Evolutionary conservation across 805 yeast species (phyloP).

Genomic region (Kuraishia capsulata): DNA sequence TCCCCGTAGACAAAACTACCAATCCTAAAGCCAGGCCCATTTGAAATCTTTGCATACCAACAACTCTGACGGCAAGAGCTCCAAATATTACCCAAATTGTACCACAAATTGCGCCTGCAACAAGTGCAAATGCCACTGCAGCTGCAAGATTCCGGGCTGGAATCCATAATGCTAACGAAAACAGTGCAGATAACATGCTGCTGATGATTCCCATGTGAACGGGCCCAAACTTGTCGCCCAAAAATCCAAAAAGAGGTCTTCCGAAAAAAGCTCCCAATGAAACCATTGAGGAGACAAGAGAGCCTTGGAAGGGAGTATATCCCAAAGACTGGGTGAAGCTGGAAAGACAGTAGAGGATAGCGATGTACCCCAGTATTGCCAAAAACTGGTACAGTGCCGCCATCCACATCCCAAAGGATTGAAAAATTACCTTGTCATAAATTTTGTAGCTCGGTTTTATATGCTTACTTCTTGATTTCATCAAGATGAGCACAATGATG

Average conservation of each 20-base stretch:
- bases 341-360: slow-evolving; percentile 47
- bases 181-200: slow-evolving; percentile 28
- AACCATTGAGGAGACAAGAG: slow-evolving; percentile 51
- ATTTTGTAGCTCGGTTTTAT: slow-evolving; percentile 25
- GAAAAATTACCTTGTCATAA: slow-evolving; percentile 32
- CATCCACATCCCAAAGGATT: slow-evolving; percentile 32
- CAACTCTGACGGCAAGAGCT: slow-evolving; percentile 39
- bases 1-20: slow-evolving; percentile 39
- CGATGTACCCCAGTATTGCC: slow-evolving; percentile 53
- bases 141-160: slow-evolving; percentile 52
- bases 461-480: slow-evolving; percentile 27
- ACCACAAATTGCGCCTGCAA: slow-evolving; percentile 54
- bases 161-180: slow-evolving; percentile 43
- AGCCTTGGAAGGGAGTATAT: slow-evolving; percentile 42
- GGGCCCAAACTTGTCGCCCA: slow-evolving; percentile 46
- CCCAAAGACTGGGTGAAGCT: slow-evolving; percentile 56
- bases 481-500: slow-evolving; percentile 21
- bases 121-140: slow-evolving; percentile 38
- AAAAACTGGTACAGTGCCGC: slow-evolving; percentile 30
- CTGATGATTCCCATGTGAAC: slow-evolving; percentile 32
- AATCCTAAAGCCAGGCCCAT: slow-evolving; percentile 41
- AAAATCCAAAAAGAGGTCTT: slow-evolving; percentile 44
- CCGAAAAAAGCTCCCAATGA: slow-evolving; percentile 48
- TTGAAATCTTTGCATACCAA: slow-evolving; percentile 43
- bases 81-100: slow-evolving; percentile 48